These are phyloP conservation scores for Solanum ossicruentum DNA, from an alignment of 257 asterid species.

Conservation along the genomic window DNA sequence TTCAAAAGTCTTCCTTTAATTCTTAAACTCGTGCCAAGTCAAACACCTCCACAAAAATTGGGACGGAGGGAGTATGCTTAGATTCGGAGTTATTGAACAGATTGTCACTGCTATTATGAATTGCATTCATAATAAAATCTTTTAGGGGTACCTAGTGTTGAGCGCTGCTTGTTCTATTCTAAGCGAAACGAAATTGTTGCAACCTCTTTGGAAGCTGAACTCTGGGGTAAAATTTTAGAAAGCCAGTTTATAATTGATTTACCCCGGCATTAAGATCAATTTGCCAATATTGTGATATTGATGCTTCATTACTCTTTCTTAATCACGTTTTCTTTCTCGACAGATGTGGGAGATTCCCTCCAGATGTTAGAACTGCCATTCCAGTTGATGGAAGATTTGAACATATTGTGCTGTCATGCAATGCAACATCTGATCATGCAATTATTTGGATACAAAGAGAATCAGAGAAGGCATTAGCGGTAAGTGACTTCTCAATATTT, in stretches of 20 bases:
- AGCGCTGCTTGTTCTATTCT: background rate
- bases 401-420: slow-evolving; percentile 86
- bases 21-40: background rate
- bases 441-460: slow-evolving; percentile 88
- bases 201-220: background rate
- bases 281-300: background rate
- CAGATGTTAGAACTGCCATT: slow-evolving; percentile 89
- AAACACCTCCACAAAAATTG: background rate
- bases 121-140: background rate
- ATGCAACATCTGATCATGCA: slow-evolving; percentile 89
- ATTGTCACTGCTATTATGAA: background rate
- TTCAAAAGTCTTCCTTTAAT: background rate
- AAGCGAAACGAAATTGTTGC: background rate
- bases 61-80: background rate
- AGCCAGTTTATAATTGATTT: background rate
- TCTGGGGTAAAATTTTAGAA: background rate
- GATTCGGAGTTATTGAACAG: background rate
- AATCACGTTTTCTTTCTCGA: background rate
- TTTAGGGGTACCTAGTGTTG: background rate
- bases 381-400: slow-evolving; percentile 98
- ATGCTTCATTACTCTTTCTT: background rate
- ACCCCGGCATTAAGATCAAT: background rate
- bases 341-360: slow-evolving; percentile 97
- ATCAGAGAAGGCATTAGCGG: slow-evolving; percentile 65
- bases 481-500: slow-evolving; percentile 15